These are phyloP conservation scores for Populus nigra DNA, from an alignment of 345 rosid genomes.

Conservation along the genomic window DNA sequence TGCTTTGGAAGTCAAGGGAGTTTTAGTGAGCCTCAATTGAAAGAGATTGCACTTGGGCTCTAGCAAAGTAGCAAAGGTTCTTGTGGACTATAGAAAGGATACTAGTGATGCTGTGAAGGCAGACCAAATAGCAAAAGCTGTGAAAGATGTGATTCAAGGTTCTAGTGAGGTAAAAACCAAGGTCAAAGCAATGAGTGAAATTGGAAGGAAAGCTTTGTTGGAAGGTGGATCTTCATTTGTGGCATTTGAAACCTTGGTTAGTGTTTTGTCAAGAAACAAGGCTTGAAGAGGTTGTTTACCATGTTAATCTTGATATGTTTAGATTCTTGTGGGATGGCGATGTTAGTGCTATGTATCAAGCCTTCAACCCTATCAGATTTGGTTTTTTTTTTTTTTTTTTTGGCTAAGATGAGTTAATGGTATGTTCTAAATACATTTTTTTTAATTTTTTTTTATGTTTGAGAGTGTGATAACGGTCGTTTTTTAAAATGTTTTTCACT, in stretches of 20 bases:
- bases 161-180: constrained; percentile 28
- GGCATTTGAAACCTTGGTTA: neutral
- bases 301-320: neutral
- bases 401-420: neutral
- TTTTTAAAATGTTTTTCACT: too few relatives aligned
- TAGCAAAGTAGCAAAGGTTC: constrained; percentile 41
- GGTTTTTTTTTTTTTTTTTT: neutral
- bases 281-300: neutral
- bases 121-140: constrained; percentile 34
- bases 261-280: neutral
- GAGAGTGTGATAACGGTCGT: too few relatives aligned
- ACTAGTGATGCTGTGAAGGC: constrained; percentile 9
- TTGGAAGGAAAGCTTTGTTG: constrained; percentile 28
- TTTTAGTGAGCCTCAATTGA: constrained; percentile 44
- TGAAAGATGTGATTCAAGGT: constrained; percentile 33
- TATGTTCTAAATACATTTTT: too few relatives aligned
- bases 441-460: too few relatives aligned
- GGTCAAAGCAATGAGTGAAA: constrained; percentile 34
- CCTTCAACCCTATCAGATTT: too few relatives aligned
- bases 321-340: neutral
- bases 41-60: constrained; percentile 44
- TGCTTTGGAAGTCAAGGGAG: constrained; percentile 69
- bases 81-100: constrained; percentile 47
- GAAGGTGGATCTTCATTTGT: constrained; percentile 40
- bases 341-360: neutral